phyloP scores from a whole-genome alignment of 192 early-diverging fungal species.

The Umbelopsis sp. region DNA sequence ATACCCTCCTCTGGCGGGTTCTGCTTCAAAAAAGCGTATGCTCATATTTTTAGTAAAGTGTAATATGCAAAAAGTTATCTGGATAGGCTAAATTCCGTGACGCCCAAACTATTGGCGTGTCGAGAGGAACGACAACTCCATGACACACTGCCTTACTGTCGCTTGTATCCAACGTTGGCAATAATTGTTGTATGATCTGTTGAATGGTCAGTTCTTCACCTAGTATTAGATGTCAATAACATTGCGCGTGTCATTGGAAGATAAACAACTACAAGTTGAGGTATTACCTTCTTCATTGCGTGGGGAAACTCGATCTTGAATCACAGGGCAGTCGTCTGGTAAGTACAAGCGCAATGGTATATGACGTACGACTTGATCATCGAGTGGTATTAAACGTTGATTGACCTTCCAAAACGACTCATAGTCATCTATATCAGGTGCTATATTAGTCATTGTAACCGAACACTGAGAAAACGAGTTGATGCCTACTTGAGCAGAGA shows the following conservation, averaged over 20 bases:
- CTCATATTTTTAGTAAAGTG: neutral
- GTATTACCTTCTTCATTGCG: conserved; percentile 46
- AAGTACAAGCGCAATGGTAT: conserved; percentile 65
- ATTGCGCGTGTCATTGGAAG: neutral
- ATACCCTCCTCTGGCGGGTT: neutral
- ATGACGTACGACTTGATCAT: conserved; percentile 47
- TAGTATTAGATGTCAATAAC: conserved; percentile 33
- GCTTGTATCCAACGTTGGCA: conserved; percentile 48
- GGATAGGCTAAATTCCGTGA: conserved; percentile 74
- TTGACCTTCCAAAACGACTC: conserved; percentile 68
- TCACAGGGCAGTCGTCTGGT: conserved; percentile 54
- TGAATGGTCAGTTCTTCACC: conserved; percentile 40
- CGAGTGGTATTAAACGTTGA: conserved; percentile 49
- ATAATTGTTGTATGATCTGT: conserved; percentile 47
- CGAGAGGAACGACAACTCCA: conserved; percentile 67
- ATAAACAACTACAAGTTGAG: neutral
- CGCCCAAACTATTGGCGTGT: conserved; percentile 76
- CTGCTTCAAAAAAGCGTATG: neutral
- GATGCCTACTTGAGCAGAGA: conserved; percentile 53
- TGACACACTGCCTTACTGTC: conserved; percentile 63
- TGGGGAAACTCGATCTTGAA: conserved; percentile 62
- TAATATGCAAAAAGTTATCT: conserved; percentile 83
- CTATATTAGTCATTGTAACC: neutral
- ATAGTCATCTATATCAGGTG: conserved; percentile 43
- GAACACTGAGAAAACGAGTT: neutral